phyloP scores from a whole-genome alignment of 768 basidiomycete species.

The Postia placenta region DNA sequence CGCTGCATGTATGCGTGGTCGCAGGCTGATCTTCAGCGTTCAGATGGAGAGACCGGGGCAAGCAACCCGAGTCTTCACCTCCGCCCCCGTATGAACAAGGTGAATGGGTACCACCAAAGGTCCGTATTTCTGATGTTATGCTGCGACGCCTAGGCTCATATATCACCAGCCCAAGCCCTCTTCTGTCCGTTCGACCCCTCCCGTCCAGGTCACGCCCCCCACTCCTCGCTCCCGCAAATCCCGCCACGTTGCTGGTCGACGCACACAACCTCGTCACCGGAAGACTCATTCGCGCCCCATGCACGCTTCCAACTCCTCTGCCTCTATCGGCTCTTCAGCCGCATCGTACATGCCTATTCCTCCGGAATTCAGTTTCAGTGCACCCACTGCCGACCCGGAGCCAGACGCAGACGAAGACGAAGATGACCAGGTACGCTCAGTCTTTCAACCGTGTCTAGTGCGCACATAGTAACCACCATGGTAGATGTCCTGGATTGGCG shows the following conservation, averaged over 20 bases:
- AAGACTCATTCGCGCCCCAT: slow-evolving; percentile 23
- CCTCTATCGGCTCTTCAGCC: slow-evolving; percentile 9
- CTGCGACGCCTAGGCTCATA: neutral
- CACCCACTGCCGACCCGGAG: slow-evolving; percentile 8
- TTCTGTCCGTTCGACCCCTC: slow-evolving; percentile 13
- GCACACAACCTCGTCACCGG: slow-evolving; percentile 32
- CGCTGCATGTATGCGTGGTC: neutral
- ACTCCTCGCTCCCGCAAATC: slow-evolving; percentile 32
- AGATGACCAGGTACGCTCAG: slow-evolving; percentile 38
- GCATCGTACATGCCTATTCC: slow-evolving; percentile 18
- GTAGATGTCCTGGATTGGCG: slow-evolving; percentile 83
- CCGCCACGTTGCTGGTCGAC: slow-evolving; percentile 31
- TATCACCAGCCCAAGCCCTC: neutral
- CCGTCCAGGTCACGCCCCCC: slow-evolving; percentile 30
- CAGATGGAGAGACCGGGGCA: slow-evolving; percentile 79
- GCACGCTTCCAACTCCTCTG: slow-evolving; percentile 21
- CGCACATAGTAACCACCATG: neutral
- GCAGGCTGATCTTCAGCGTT: too few species aligned
- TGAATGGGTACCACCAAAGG: slow-evolving; percentile 42
- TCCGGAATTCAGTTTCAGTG: slow-evolving; percentile 40
- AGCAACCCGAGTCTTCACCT: slow-evolving; percentile 34
- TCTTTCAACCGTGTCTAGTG: neutral
- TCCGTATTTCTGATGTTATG: too few species aligned
- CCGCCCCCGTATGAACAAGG: slow-evolving; percentile 66
- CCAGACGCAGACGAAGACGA: slow-evolving; percentile 33